Evolutionary conservation across 768 basidiomycete genomes (phyloP).

Genomic region (Tulasnella sp.): DNA sequence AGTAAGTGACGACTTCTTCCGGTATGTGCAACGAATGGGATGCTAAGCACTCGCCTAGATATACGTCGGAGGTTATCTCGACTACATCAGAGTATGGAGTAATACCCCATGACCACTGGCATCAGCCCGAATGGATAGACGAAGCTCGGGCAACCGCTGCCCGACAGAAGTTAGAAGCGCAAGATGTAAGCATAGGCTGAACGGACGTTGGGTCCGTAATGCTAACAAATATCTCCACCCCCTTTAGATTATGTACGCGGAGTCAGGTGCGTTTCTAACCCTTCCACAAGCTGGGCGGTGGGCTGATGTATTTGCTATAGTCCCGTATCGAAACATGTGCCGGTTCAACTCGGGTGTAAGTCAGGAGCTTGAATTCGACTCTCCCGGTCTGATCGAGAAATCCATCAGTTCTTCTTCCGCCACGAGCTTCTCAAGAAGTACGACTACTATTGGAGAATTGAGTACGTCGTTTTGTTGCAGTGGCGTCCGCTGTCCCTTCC

Average conservation of each 20-base stretch:
- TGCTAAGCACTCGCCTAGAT: constrained; percentile 24
- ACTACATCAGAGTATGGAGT: constrained; percentile 53
- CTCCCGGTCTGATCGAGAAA: background rate
- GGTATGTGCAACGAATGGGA: background rate
- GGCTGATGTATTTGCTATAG: constrained; percentile 25
- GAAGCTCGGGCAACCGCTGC: constrained; percentile 53
- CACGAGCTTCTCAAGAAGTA: constrained; percentile 69
- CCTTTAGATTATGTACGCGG: constrained; percentile 22
- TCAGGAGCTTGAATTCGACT: background rate
- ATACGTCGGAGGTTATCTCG: constrained; percentile 48
- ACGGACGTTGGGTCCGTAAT: background rate
- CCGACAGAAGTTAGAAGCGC: constrained; percentile 53
- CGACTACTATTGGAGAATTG: constrained; percentile 86
- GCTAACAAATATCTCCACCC: background rate
- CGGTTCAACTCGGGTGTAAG: constrained; percentile 82
- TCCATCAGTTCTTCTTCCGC: constrained; percentile 65
- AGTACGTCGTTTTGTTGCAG: constrained; percentile 41
- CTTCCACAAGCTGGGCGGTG: too few species aligned
- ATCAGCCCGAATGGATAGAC: constrained; percentile 75
- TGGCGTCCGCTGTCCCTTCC: background rate
- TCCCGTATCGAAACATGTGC: constrained; percentile 86
- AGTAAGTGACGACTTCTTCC: constrained; percentile 33
- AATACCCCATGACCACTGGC: constrained; percentile 57
- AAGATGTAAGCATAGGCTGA: constrained; percentile 33
- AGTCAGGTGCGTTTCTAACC: constrained; percentile 4